Percentiles rank a stretch among this genome's conserved stretches.
phyloP scores from a whole-genome alignment of 2,329 filamentous ascomycete species.

The Fusarium multiceps region DNA sequence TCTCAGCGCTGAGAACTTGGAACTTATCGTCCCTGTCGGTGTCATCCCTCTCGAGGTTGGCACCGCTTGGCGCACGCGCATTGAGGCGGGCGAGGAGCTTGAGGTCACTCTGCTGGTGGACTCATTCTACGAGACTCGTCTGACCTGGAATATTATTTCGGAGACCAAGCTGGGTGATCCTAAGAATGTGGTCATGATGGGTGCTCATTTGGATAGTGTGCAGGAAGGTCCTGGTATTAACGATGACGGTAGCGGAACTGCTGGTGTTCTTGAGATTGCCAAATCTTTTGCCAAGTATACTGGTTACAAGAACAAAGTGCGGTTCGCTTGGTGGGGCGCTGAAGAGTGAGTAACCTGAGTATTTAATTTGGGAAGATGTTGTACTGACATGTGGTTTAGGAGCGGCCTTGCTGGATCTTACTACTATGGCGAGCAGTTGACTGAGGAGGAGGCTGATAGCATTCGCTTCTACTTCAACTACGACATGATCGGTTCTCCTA shows the following conservation, averaged over 20 bases:
- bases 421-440: slow-evolving; percentile 54
- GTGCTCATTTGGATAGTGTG: slow-evolving; percentile 56
- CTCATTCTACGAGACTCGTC: slow-evolving; percentile 51
- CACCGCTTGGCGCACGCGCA: slow-evolving; percentile 49
- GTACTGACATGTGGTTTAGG: slow-evolving; percentile 39
- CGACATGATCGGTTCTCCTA: slow-evolving; percentile 72
- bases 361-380: accelerated
- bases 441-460: slow-evolving; percentile 58
- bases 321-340: slow-evolving; percentile 58
- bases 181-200: slow-evolving; percentile 56
- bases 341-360: slow-evolving; percentile 50
- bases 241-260: slow-evolving; percentile 55
- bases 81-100: slow-evolving; percentile 51
- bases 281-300: slow-evolving; percentile 53
- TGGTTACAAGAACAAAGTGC: slow-evolving; percentile 56
- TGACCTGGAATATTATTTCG: slow-evolving; percentile 56
- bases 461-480: slow-evolving; percentile 77
- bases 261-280: slow-evolving; percentile 54
- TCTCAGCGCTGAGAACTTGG: slow-evolving; percentile 58
- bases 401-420: slow-evolving; percentile 58
- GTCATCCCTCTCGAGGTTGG: slow-evolving; percentile 53
- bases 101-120: slow-evolving; percentile 53
- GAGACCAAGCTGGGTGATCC: slow-evolving; percentile 58
- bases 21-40: slow-evolving; percentile 52
- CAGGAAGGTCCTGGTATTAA: slow-evolving; percentile 56